Conservation (phyloP, 306 rosid genomes). For the Psophocarpus tetragonolobus region DNA sequence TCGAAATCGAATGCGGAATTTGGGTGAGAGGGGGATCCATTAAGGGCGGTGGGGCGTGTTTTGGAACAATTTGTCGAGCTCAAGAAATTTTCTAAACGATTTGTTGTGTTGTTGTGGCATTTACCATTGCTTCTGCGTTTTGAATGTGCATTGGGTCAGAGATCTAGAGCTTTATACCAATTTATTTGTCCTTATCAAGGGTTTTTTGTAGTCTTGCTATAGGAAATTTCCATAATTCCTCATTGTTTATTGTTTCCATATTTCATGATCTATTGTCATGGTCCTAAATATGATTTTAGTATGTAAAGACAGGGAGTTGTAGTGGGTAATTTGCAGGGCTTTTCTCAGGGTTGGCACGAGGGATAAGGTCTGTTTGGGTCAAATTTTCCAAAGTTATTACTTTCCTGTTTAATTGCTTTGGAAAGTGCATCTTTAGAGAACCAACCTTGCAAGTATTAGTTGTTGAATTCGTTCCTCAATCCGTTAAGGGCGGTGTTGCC, state of each 20-base stretch:
- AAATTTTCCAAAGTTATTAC: not conserved
- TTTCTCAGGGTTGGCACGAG: not conserved
- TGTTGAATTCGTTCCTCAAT: not conserved
- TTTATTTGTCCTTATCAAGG: not conserved
- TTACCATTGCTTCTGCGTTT: not conserved
- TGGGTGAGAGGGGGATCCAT: constrained; percentile 45
- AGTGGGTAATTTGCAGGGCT: not conserved
- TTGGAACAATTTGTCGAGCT: constrained; percentile 48
- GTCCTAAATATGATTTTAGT: not conserved
- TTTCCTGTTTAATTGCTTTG: not conserved
- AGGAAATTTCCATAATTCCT: not conserved
- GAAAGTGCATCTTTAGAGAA: not conserved
- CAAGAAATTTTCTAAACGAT: not conserved
- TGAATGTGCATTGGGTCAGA: not conserved
- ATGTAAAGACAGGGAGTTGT: not conserved
- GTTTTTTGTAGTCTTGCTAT: not conserved
- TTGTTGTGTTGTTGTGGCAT: not conserved
- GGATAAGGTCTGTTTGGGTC: not conserved
- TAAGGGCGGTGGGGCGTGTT: constrained; percentile 41
- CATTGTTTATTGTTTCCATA: not conserved
- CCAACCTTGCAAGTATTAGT: not conserved
- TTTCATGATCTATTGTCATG: not conserved
- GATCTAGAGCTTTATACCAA: not conserved
- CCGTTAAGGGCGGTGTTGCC: constrained; percentile 53
- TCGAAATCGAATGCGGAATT: constrained; percentile 41